These are phyloP conservation scores for Blastobotrys apis DNA, from an alignment of 1,139 yeast species.

Conservation along the genomic window DNA sequence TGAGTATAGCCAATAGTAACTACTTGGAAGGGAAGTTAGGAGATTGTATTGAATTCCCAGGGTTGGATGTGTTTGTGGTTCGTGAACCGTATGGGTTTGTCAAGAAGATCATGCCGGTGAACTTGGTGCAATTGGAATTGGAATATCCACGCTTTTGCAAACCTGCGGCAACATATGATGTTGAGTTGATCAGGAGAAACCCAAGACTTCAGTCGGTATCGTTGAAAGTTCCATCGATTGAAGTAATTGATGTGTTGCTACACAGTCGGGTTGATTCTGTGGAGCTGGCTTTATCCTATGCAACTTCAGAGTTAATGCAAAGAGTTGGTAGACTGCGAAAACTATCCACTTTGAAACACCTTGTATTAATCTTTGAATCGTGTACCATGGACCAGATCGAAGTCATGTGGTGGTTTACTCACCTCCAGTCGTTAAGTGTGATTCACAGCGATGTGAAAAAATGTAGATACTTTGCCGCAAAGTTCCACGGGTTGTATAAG, in stretches of 20 bases:
- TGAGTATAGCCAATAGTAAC: constrained; percentile 4
- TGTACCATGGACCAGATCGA: not conserved
- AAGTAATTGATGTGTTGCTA: not conserved
- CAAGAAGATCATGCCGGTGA: constrained; percentile 6
- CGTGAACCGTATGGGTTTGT: constrained; percentile 9
- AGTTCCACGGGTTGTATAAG: not conserved
- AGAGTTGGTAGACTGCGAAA: not conserved
- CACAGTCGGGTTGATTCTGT: not conserved
- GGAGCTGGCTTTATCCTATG: not conserved
- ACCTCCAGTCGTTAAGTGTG: not conserved
- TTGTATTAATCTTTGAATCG: not conserved
- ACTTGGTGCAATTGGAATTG: constrained; percentile 4
- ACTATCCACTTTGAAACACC: not conserved
- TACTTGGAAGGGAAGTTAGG: constrained; percentile 12
- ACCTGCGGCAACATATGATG: constrained; percentile 2
- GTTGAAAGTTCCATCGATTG: not conserved
- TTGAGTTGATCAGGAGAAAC: constrained; percentile 1
- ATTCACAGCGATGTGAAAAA: not conserved
- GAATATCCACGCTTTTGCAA: not conserved
- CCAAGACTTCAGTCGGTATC: not conserved
- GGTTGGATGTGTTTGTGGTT: constrained; percentile 1
- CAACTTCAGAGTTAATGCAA: not conserved
- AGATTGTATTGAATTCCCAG: not conserved
- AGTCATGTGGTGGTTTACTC: not conserved
- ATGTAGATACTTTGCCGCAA: not conserved